These are phyloP conservation scores for Pistacia atlantica DNA, from an alignment of 345 rosid species.

Conservation along the genomic window DNA sequence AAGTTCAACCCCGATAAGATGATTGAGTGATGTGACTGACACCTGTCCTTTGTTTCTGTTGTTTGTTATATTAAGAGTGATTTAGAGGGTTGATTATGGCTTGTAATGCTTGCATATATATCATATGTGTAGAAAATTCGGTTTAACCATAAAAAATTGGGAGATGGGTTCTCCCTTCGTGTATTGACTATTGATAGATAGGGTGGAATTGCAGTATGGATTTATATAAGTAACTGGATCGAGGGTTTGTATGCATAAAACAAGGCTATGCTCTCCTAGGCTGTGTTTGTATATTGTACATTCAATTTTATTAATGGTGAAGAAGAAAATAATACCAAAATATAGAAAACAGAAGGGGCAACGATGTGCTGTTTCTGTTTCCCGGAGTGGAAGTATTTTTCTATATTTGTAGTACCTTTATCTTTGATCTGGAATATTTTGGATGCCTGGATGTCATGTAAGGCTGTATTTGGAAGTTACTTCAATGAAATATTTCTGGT, in stretches of 20 bases:
- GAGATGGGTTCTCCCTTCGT: conserved; percentile 35
- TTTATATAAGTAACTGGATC: not conserved
- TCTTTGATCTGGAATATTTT: not conserved
- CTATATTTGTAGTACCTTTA: not conserved
- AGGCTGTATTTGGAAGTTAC: not conserved
- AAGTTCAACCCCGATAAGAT: conserved; percentile 50
- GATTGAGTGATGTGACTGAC: conserved; percentile 29
- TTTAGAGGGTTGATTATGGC: conserved; percentile 9
- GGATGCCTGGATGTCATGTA: not conserved
- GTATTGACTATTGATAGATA: conserved; percentile 1
- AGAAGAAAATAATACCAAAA: not conserved
- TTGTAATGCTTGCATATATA: conserved; percentile 6
- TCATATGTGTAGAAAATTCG: not conserved
- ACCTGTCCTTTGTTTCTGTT: not conserved
- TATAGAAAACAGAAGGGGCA: not conserved
- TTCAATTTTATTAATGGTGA: not conserved
- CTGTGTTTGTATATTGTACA: conserved; percentile 20
- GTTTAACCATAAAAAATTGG: conserved; percentile 14
- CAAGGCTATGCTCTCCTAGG: conserved; percentile 23
- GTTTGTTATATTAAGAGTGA: conserved; percentile 13
- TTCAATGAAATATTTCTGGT: not conserved
- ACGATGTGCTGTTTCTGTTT: not conserved
- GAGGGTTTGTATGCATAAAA: conserved; percentile 4
- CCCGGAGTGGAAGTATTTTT: not conserved
- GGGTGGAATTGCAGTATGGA: conserved; percentile 16